Evolutionary conservation across 208 protist genomes (phyloP), one percentile per base, ranked within the genome.

Genomic region (Leishmania arabica): DNA sequence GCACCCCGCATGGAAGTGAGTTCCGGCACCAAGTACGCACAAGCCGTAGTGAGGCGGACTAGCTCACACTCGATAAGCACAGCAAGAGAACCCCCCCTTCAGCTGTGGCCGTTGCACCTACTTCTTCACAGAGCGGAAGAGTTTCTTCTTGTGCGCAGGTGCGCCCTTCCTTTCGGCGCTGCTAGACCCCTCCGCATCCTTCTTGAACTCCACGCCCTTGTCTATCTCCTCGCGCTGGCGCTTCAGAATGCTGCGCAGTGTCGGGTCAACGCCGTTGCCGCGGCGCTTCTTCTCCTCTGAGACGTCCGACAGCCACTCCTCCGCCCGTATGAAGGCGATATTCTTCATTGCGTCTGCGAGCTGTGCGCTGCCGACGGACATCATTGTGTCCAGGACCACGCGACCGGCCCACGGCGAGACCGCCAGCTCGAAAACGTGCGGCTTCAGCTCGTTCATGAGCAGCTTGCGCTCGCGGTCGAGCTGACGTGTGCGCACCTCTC

Each of bases 371-470:
- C 92, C 93, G 11, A 83, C 70, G n/a, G 85, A 75, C 58, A 95
- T 68, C 93, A 98, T 96, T 45, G 92, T 80, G n/a, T 97, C 93
- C 0, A 98, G 89, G 68, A 98, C 95, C 5, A 98, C 82, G 19
- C 93, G 92, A 8, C 95, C 95, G 0, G 95, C 92, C 95, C 95
- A 98, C 53, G 93, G 95, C 17, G 92, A 96, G 49, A 93, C 86
- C 27, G 95, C 83, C 19, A 98, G 86, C 54, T 93, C 88, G 60
- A 98, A 96, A 21, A 98, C 95, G 64, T 92, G 88, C 51, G 95
- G 93, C 83, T 98, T 98, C 75, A 98, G 88, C 75, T 93, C 89
- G 56, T 94, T 89, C 93, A 97, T 95, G 49, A 98, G 86, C 34
- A 84, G 71, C 73, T 89, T 91, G 64, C 92, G 91, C 75, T 93